A percentile compares a stretch with the other conserved stretches of the same genome.
These are phyloP conservation scores for Dipteronia dyeriana DNA, from an alignment of 345 rosid genomes.

Conservation along the genomic window DNA sequence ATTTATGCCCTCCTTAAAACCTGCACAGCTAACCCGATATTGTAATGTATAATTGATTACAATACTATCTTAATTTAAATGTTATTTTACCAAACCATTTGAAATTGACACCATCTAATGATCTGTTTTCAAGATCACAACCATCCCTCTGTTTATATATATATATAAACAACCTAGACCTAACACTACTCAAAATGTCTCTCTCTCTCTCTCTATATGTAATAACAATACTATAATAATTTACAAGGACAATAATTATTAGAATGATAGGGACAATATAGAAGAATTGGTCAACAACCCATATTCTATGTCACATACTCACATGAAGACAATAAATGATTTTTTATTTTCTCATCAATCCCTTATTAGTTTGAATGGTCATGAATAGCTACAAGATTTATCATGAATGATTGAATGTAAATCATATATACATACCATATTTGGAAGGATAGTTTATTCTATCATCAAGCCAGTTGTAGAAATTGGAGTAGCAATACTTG, in stretches of 20 bases:
- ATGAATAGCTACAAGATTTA: neutral
- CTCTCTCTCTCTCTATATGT: neutral
- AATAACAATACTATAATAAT: neutral
- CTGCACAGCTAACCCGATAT: conserved; percentile 18
- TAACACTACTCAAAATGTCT: neutral
- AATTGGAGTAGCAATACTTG: conserved; percentile 47
- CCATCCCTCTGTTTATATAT: too few relatives aligned
- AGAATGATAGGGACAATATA: neutral
- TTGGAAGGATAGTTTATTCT: conserved; percentile 38
- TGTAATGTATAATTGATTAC: too few relatives aligned
- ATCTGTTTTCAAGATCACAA: too few relatives aligned
- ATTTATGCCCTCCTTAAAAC: conserved; percentile 46
- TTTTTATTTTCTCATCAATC: too few relatives aligned
- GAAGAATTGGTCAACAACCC: neutral
- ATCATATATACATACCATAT: conserved; percentile 31
- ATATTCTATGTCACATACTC: neutral
- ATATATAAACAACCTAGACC: neutral
- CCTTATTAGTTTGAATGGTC: neutral
- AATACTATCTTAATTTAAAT: too few relatives aligned
- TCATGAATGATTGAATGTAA: neutral
- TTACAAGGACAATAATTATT: neutral
- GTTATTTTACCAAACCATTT: too few relatives aligned
- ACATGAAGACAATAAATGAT: neutral
- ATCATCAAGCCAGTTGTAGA: conserved; percentile 41
- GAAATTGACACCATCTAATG: too few relatives aligned